Evolutionary conservation across 176 grass and related monocot genomes (phyloP).

Genomic region (Calamus simplicifolius): DNA sequence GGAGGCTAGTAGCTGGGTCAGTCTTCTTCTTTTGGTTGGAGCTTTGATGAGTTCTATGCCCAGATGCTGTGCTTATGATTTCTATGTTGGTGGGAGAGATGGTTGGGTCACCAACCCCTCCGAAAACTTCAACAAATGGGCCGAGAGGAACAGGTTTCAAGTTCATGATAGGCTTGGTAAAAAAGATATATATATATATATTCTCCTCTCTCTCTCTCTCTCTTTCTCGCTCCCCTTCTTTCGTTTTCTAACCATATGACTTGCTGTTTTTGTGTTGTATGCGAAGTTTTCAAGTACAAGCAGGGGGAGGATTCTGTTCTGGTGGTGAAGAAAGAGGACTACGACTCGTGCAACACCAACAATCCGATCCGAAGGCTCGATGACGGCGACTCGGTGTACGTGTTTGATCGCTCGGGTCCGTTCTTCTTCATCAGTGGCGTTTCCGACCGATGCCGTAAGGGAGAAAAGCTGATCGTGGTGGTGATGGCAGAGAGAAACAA

Average conservation of each 20-base stretch:
- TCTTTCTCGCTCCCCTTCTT: too few relatives aligned
- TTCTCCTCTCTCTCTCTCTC: background rate
- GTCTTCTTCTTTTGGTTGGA: background rate
- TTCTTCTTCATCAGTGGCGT: constrained; percentile 50
- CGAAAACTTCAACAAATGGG: constrained; percentile 80
- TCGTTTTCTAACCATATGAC: too few relatives aligned
- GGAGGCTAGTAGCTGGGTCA: background rate
- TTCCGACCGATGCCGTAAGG: constrained; percentile 19
- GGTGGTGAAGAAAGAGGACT: constrained; percentile 26
- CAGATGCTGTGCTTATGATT: constrained; percentile 42
- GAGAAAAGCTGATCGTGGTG: constrained; percentile 32
- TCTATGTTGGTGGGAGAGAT: constrained; percentile 59
- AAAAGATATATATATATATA: too few relatives aligned
- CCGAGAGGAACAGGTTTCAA: constrained; percentile 57
- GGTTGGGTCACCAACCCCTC: constrained; percentile 71
- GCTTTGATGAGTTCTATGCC: constrained; percentile 18
- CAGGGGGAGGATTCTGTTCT: constrained; percentile 30
- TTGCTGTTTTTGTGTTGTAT: too few relatives aligned
- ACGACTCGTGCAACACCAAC: constrained; percentile 24
- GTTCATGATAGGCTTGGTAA: constrained; percentile 67
- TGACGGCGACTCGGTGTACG: constrained; percentile 24
- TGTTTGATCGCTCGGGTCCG: constrained; percentile 7
- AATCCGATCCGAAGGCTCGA: constrained; percentile 26
- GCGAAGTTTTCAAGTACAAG: constrained; percentile 44
- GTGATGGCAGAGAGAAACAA: constrained; percentile 2